Conservation (phyloP, 1,284 basidiomycete species). For the Peniophora sp. region DNA sequence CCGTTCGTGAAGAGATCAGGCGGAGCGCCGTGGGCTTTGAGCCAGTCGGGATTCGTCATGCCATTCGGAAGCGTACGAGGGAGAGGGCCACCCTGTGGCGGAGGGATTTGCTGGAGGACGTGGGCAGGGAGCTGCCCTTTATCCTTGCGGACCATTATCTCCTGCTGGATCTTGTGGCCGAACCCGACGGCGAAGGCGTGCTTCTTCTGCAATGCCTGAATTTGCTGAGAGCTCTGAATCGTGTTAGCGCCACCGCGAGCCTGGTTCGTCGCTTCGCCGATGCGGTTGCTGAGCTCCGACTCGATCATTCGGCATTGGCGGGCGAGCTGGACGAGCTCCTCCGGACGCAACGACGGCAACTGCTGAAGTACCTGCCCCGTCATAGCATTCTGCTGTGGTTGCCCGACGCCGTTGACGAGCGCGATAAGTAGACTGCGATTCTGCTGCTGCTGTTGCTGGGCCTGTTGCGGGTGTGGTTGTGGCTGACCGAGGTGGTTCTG, state of each 20-base stretch:
- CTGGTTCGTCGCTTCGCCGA: no score
- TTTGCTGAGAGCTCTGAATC: not conserved
- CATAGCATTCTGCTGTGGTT: no score
- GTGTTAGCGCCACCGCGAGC: no score
- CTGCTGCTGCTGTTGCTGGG: slow-evolving; percentile 10
- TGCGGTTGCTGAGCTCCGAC: no score
- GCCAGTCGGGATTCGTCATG: slow-evolving; percentile 4
- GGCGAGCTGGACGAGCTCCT: no score
- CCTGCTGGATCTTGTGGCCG: not conserved
- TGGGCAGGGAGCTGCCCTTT: not conserved
- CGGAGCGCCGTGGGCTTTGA: slow-evolving; percentile 1
- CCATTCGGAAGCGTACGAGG: slow-evolving; percentile 5
- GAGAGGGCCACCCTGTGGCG: not conserved
- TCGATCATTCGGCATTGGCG: no score
- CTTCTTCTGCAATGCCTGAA: slow-evolving; percentile 1
- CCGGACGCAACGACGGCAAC: no score
- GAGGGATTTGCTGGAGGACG: not conserved
- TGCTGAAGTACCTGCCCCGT: no score
- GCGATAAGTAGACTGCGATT: no score
- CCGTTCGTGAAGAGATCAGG: not conserved
- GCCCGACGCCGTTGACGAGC: no score
- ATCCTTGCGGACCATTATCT: not conserved
- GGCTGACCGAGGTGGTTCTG: slow-evolving; percentile 6
- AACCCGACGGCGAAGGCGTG: not conserved
- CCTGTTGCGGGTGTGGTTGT: slow-evolving; percentile 13